Evolutionary conservation across 2,329 filamentous ascomycete genomes (phyloP), one percentile per base, ranked within the genome.

Genomic region (Coniochaeta sp.): DNA sequence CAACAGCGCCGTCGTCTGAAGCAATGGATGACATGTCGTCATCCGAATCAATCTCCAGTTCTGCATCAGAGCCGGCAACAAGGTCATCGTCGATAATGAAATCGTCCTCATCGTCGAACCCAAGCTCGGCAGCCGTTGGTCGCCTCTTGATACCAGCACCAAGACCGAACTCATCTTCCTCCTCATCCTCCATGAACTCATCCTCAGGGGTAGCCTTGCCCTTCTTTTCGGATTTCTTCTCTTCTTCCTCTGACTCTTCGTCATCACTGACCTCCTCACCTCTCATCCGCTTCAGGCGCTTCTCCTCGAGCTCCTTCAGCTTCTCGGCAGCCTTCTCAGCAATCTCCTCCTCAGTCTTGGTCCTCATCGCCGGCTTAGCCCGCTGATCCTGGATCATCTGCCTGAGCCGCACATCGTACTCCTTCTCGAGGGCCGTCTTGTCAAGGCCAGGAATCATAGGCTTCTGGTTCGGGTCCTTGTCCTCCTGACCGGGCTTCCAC

Each of bases 101-200:
- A 60, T 96, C 90, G 60, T 97, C 92, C 64, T 97, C 92, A 59
- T 96, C 92, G 57, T 96, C 91, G 30, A 95, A 85, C 6, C 84
- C 88, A 16, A 91, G 67, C 53, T 86, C 78, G 10, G 78, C 75
- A 3, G 77, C 78, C 7, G 81, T 82, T 28, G 75, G 76, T 22
- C 76, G 73, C 50, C 73, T 70, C 60, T 73, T 79, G 57, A 85
- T 81, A 40, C 82, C 82, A 48, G 68, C 65, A 30, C 83, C 83
- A 14, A 86, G 70, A 3, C 79, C 79, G 63, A 81, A 87, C 52
- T 78, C 76, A 28, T 82, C 79, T 1, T 72, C 70, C 13, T 80
- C 76, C 4, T 73, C 68, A 20, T 69, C 65, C 0, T 65, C 60
- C 18, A 62, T 61, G 42, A 67, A 63, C 7, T 65, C 63, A 3